Conservation (phyloP, 2,329 filamentous ascomycete genomes). For the Hypoxylon sp. region DNA sequence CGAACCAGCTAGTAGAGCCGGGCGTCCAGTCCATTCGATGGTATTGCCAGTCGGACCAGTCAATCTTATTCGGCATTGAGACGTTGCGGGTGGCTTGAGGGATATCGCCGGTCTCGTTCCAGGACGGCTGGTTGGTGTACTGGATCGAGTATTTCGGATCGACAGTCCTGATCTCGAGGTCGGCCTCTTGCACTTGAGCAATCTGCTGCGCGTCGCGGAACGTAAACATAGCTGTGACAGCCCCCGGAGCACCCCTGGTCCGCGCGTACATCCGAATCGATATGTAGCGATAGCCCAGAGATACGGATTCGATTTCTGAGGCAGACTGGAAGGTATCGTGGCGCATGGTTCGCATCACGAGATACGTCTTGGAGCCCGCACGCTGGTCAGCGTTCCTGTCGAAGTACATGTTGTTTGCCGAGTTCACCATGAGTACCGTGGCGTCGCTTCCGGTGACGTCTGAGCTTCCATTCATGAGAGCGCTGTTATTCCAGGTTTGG, state of each 20-base stretch:
- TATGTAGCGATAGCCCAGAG: conserved; percentile 53
- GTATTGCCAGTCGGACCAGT: conserved; percentile 63
- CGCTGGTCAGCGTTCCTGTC: conserved; percentile 54
- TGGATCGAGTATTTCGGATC: conserved; percentile 54
- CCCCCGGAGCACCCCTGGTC: conserved; percentile 60
- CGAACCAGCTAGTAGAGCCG: conserved; percentile 61
- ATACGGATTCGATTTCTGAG: conserved; percentile 60
- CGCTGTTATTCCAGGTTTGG: conserved; percentile 55
- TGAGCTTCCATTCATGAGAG: conserved; percentile 41
- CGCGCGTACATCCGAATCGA: conserved; percentile 65
- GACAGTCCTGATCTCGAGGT: conserved; percentile 57
- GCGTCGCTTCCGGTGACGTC: conserved; percentile 50
- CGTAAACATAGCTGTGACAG: conserved; percentile 66
- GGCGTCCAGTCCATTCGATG: conserved; percentile 66
- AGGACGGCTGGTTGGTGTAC: conserved; percentile 66
- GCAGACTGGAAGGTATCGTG: conserved; percentile 60
- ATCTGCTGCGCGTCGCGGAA: conserved; percentile 53
- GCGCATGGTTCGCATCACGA: conserved; percentile 62
- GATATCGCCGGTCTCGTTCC: conserved; percentile 57
- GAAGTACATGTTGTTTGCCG: conserved; percentile 60
- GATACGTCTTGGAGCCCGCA: conserved; percentile 56
- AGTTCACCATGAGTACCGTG: conserved; percentile 56
- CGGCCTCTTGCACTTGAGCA: conserved; percentile 53
- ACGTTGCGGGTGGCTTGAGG: conserved; percentile 57
- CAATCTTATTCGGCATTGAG: conserved; percentile 52